These are phyloP conservation scores for Geotrichum bryndzae DNA, from an alignment of 1,139 yeast species.

Conservation along the genomic window DNA sequence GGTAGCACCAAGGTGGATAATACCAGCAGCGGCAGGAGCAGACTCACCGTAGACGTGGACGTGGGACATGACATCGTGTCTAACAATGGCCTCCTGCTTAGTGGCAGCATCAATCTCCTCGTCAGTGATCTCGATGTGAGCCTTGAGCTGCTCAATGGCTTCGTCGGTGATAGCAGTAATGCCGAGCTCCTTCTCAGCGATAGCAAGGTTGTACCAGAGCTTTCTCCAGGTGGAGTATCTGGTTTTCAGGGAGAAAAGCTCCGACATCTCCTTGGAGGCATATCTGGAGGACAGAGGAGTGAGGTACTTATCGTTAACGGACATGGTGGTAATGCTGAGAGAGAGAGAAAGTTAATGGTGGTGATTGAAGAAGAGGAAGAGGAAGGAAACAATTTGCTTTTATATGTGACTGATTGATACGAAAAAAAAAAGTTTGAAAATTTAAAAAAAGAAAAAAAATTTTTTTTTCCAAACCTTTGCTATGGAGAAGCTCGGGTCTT, in stretches of 20 bases:
- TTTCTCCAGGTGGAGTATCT: conserved; percentile 98
- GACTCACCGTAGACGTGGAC: conserved; percentile 91
- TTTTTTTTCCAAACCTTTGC: background rate
- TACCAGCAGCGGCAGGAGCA: conserved; percentile 95
- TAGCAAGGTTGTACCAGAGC: conserved; percentile 91
- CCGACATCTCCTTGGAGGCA: conserved; percentile 96
- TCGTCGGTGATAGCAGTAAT: conserved; percentile 77
- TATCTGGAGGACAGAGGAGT: conserved; percentile 95
- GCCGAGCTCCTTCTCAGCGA: conserved; percentile 91
- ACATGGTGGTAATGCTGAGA: conserved; percentile 6
- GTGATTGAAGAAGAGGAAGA: background rate
- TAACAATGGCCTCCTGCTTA: conserved; percentile 91
- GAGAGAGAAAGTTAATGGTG: background rate
- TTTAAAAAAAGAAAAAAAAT: background rate
- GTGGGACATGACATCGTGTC: conserved; percentile 99
- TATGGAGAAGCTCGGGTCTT: background rate
- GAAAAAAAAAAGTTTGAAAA: background rate
- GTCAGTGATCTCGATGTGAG: conserved; percentile 77
- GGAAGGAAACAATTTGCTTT: background rate
- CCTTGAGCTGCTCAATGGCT: conserved; percentile 80
- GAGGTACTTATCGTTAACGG: conserved; percentile 46
- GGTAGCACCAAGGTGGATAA: conserved; percentile 97
- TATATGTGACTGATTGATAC: background rate
- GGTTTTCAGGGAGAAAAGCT: conserved; percentile 83
- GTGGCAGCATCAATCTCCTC: conserved; percentile 86